A percentile compares a stretch with the other conserved stretches of the same genome.
Evolutionary conservation across 2,329 filamentous ascomycete species (phyloP).

Genomic region (Xylariaceae sp.): DNA sequence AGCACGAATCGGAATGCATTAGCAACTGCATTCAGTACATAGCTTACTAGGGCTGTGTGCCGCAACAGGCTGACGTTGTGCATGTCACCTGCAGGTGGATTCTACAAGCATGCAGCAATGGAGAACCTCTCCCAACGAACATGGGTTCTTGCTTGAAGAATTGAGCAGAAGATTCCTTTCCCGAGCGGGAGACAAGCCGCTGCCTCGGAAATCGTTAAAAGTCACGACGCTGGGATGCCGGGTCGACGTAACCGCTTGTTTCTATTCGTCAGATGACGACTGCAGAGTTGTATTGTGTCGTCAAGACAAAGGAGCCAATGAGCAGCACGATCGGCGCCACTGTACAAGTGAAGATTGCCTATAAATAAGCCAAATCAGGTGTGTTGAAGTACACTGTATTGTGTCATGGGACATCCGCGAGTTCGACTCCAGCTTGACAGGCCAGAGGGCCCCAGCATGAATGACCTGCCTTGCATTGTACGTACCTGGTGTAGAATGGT

Average conservation of each 20-base stretch:
- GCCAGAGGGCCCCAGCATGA: background rate
- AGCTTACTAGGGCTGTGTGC: conserved; percentile 1
- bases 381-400: background rate
- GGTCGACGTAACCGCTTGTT: too few relatives aligned
- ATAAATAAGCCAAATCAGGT: conserved; percentile 13
- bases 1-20: too few relatives aligned
- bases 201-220: background rate
- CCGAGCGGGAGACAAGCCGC: background rate
- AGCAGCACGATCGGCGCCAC: conserved; percentile 1
- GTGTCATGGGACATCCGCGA: background rate
- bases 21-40: background rate
- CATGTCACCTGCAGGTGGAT: conserved; percentile 1
- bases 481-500: too few relatives aligned
- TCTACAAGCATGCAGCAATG: background rate
- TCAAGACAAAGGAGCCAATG: conserved; percentile 14
- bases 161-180: background rate
- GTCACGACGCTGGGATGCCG: too few relatives aligned
- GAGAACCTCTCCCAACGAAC: background rate
- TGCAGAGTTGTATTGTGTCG: conserved; percentile 5
- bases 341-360: conserved; percentile 1
- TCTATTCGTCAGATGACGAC: background rate
- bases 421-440: background rate
- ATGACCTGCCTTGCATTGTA: background rate
- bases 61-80: background rate
- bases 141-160: background rate